phyloP scores from a whole-genome alignment of 2,329 filamentous ascomycete species.

The Metarhizium humberi region DNA sequence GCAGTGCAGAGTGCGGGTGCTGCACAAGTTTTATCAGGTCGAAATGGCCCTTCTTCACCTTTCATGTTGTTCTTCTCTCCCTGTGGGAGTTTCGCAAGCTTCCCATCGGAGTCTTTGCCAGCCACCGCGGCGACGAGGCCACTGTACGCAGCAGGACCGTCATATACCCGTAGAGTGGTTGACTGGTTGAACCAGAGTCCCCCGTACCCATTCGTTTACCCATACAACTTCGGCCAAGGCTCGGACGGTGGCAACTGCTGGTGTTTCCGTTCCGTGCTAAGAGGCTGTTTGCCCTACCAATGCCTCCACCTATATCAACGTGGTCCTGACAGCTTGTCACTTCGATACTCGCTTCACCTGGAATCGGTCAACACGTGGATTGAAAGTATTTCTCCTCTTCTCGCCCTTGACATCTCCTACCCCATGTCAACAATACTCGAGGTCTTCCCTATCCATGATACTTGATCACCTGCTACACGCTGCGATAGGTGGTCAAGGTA shows the following conservation, averaged over 20 bases:
- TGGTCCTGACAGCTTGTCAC: neutral
- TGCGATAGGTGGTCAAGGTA: constrained; percentile 1
- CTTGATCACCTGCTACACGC: neutral
- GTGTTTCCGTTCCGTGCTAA: constrained; percentile 1
- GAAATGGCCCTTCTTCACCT: neutral
- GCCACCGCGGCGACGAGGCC: neutral
- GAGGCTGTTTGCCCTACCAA: neutral
- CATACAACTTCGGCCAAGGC: neutral
- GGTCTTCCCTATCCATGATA: constrained; percentile 2
- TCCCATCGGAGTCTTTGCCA: neutral
- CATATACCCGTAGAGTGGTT: neutral
- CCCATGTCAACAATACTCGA: neutral
- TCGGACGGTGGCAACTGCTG: constrained; percentile 1
- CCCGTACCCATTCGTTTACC: neutral
- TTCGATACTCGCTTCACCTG: neutral
- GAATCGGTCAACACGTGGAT: neutral
- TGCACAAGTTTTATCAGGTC: constrained; percentile 2
- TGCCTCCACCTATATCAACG: neutral
- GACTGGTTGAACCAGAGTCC: neutral
- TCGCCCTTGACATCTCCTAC: neutral
- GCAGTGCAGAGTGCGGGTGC: constrained; percentile 4
- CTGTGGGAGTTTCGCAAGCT: neutral
- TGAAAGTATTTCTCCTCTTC: neutral
- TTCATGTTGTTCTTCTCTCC: neutral
- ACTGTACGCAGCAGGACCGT: neutral